Percentiles rank a stretch among this genome's conserved stretches.
Conservation (phyloP, 306 rosid species). For the Trifolium dubium region DNA sequence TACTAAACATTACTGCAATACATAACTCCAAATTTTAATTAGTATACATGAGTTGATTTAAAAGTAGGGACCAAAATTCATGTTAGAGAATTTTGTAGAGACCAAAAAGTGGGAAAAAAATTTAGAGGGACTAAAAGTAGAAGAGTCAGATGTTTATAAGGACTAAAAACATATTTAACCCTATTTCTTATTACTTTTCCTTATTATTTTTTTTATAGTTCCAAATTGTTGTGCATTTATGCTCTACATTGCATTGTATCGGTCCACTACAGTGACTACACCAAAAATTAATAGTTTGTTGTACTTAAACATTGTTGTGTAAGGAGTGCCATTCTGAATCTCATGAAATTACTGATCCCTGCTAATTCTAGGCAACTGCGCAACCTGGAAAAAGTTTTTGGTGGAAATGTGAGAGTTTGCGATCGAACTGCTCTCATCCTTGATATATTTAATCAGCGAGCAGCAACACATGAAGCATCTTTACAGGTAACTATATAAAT, state of each 20-base stretch:
- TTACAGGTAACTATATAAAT: conserved; percentile 64
- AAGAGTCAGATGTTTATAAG: too few species aligned
- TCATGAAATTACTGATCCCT: conserved; percentile 34
- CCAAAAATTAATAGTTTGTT: conserved; percentile 22
- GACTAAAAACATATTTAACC: too few species aligned
- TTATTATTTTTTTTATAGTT: conserved; percentile 17
- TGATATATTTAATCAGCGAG: conserved; percentile 96
- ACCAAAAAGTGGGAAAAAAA: too few species aligned
- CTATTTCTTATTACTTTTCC: conserved; percentile 14
- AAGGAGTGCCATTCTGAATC: conserved; percentile 30
- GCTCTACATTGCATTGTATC: conserved; percentile 14
- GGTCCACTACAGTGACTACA: conserved; percentile 1
- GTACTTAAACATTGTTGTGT: conserved; percentile 10
- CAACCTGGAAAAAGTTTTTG: conserved; percentile 91
- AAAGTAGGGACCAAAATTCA: too few species aligned
- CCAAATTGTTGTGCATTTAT: conserved; percentile 12
- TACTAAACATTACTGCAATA: too few species aligned
- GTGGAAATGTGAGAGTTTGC: conserved; percentile 95
- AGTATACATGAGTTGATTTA: too few species aligned
- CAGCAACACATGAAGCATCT: conserved; percentile 98
- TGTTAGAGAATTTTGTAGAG: too few species aligned
- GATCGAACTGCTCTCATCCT: conserved; percentile 95
- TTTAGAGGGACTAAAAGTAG: too few species aligned
- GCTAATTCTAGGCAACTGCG: conserved; percentile 74
- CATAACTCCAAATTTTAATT: too few species aligned